Percentiles rank a stretch among this genome's conserved stretches.
Conservation (phyloP, 495 filamentous ascomycete species). For the Penicillium lagena region DNA sequence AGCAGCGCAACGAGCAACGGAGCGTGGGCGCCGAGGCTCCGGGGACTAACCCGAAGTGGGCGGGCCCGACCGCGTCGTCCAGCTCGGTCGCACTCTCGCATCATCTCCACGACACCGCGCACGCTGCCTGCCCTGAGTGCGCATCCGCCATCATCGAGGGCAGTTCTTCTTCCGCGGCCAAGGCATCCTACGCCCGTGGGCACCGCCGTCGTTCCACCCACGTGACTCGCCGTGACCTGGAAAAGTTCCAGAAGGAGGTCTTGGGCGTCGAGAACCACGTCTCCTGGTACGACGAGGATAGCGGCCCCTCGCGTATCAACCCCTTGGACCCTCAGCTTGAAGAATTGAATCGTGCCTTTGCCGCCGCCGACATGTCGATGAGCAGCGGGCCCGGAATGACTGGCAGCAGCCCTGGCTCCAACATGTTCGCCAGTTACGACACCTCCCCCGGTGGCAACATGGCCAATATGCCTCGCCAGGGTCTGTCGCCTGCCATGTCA, state of each 20-base stretch:
- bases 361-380: slow-evolving; percentile 28
- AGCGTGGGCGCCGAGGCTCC: slow-evolving; percentile 14
- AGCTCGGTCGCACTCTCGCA: neutral
- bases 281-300: slow-evolving; percentile 28
- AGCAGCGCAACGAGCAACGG: slow-evolving; percentile 1
- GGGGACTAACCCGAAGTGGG: slow-evolving; percentile 11
- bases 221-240: slow-evolving; percentile 39
- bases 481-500: slow-evolving; percentile 27
- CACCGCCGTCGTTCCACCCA: slow-evolving; percentile 43
- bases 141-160: slow-evolving; percentile 34
- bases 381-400: slow-evolving; percentile 28
- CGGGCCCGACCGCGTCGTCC: neutral
- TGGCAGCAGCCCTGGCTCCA: slow-evolving; percentile 20
- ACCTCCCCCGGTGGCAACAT: slow-evolving; percentile 25
- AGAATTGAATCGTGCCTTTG: slow-evolving; percentile 33
- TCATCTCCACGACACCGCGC: too few species aligned
- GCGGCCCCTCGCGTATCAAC: slow-evolving; percentile 15
- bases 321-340: slow-evolving; percentile 30
- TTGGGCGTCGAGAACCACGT: slow-evolving; percentile 29
- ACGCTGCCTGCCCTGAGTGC: neutral
- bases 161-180: slow-evolving; percentile 26
- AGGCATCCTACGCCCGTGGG: slow-evolving; percentile 37
- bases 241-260: slow-evolving; percentile 38
- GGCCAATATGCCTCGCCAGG: slow-evolving; percentile 29
- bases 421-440: slow-evolving; percentile 31